Evolutionary conservation across 164 flowering plant genomes (phyloP).

Genomic region (Tinospora cordifolia): DNA sequence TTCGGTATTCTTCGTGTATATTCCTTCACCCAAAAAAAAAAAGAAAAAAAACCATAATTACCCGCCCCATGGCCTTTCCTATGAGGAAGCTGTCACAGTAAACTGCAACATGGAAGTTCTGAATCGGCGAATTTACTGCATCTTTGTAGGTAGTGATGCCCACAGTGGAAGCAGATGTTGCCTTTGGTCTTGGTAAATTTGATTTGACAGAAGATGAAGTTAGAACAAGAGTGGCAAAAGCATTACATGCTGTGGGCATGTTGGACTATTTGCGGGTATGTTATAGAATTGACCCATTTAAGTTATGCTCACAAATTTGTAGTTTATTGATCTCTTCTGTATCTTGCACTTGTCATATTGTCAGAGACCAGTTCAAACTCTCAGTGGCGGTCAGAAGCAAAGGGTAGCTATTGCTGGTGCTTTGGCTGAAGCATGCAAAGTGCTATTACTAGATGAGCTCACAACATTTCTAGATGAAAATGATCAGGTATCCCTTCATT

Average conservation of each 20-base stretch:
- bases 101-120: not conserved
- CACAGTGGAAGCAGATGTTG: slow-evolving; percentile 90
- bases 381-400: slow-evolving; percentile 98
- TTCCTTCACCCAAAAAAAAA: not conserved
- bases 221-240: slow-evolving; percentile 46
- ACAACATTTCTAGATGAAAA: slow-evolving; percentile 89
- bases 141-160: slow-evolving; percentile 89
- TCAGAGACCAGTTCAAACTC: slow-evolving; percentile 91
- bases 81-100: not conserved
- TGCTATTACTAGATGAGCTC: slow-evolving; percentile 68
- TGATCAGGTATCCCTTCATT: slow-evolving; percentile 57
- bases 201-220: slow-evolving; percentile 54
- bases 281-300: not conserved
- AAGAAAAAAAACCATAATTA: not conserved
- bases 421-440: slow-evolving; percentile 43
- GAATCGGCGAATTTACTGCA: not conserved
- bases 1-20: not conserved
- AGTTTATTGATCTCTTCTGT: slow-evolving; percentile 3
- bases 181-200: slow-evolving; percentile 88
- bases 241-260: slow-evolving; percentile 84
- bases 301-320: not conserved
- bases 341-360: slow-evolving; percentile 4
- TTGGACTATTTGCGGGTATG: slow-evolving; percentile 54
- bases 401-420: slow-evolving; percentile 97
- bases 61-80: not conserved